Conservation (phyloP, 2,329 filamentous ascomycete genomes). For the Talaromyces sp. region DNA sequence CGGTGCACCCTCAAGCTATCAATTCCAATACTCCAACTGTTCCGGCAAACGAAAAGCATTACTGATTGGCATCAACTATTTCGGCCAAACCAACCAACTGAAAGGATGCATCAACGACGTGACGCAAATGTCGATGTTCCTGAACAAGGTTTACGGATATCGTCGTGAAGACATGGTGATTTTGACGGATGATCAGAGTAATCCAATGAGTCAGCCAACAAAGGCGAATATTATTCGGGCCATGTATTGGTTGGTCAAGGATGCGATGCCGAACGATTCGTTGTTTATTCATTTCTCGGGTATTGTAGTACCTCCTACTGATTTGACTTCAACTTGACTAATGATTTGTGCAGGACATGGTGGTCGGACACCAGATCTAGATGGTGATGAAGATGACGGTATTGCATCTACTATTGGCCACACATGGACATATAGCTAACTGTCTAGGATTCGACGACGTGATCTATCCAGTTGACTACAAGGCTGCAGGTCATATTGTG, state of each 20-base stretch:
- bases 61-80: slow-evolving; percentile 94
- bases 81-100: slow-evolving; percentile 81
- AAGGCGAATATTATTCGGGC: slow-evolving; percentile 91
- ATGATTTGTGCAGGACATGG: slow-evolving; percentile 57
- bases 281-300: slow-evolving; percentile 96
- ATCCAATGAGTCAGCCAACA: slow-evolving; percentile 93
- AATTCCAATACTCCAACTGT: slow-evolving; percentile 90
- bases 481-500: slow-evolving; percentile 65
- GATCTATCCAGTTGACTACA: slow-evolving; percentile 73
- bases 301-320: slow-evolving; percentile 39
- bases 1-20: slow-evolving; percentile 75
- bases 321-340: neutral
- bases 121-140: slow-evolving; percentile 88
- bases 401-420: neutral
- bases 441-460: slow-evolving; percentile 65
- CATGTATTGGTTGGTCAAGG: slow-evolving; percentile 98
- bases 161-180: slow-evolving; percentile 96
- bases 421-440: neutral
- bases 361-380: slow-evolving; percentile 67
- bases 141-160: slow-evolving; percentile 82
- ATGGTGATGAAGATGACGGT: slow-evolving; percentile 72
- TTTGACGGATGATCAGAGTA: slow-evolving; percentile 91
- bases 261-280: slow-evolving; percentile 85
- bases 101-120: slow-evolving; percentile 96
- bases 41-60: slow-evolving; percentile 83